A percentile compares a stretch with the other conserved stretches of the same genome.
Conservation (phyloP, 179 eudicot genomes). For the Carnegiea gigantea region DNA sequence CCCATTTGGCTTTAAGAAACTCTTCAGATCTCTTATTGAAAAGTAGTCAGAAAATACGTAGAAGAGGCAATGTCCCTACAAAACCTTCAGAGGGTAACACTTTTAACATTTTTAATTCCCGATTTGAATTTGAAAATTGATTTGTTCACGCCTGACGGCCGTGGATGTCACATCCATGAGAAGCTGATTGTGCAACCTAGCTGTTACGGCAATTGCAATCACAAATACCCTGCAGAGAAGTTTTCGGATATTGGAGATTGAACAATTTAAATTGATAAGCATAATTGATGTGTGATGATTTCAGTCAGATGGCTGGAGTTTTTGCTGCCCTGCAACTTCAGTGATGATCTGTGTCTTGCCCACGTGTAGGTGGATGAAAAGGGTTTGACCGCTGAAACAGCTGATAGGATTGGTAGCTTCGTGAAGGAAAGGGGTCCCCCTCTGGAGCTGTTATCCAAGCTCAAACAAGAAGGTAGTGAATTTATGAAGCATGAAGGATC, state of each 20-base stretch:
- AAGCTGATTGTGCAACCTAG: neutral
- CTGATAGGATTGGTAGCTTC: conserved; percentile 74
- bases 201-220: neutral
- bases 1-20: neutral
- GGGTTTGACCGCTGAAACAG: conserved; percentile 69
- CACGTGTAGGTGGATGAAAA: conserved; percentile 78
- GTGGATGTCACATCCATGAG: neutral
- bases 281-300: neutral
- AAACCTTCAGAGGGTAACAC: neutral
- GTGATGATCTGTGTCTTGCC: conserved; percentile 7
- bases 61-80: neutral
- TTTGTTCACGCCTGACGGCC: neutral
- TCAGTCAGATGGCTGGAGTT: neutral
- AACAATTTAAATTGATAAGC: neutral
- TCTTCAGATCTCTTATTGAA: neutral
- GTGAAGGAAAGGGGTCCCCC: conserved; percentile 81
- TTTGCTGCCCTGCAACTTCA: conserved; percentile 5
- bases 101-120: neutral
- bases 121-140: conserved; percentile 1
- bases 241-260: neutral
- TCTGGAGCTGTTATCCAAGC: conserved; percentile 61
- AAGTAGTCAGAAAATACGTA: neutral
- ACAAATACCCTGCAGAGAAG: neutral
- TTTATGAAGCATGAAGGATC: conserved; percentile 62
- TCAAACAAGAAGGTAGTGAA: conserved; percentile 64